Evolutionary conservation across 805 yeast genomes (phyloP), one percentile per base, ranked within the genome.

Genomic region (Isabelozyma gotoi): DNA sequence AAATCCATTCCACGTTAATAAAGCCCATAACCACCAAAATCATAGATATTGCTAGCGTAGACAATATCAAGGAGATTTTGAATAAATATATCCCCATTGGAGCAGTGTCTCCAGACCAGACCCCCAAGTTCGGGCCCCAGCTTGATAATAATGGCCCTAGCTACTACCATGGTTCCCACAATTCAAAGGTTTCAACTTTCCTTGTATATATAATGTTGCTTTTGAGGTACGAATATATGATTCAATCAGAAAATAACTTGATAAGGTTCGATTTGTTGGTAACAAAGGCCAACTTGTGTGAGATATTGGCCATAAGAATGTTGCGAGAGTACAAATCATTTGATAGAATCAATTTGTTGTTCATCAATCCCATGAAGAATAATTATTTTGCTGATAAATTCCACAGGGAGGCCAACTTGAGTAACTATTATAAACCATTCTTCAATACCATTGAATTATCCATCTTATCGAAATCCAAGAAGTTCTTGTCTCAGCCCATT

Each of bases 281-380:
- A 11, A 76, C 83, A 3, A 70, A 80, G 41, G 73, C 82, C 27
- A 69, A 62, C 43, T 63, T 77, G 3, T 79, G 84, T 51, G 84
- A 79, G 55, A 51, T 76, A n/a, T 59, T 78, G 29, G 80, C 82
- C 2, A 64, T 76, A 16, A 62, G 79, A 46, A 65, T 79, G 56
- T 60, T 78, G 21, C 60, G 75, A 36, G 81, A 76, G 43, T 75
- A 70, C 47, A 65, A 64, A 35, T 63, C 71, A 2, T 61, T 57
- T 24, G 73, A 68, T 42, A 55, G 80, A 35, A 73, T 78, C 33
- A 69, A 74, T 48, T 60, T 74, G 20, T 55, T 79, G 14, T 76
- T 78, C 53, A 51, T 62, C 7, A 71, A 70, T 39, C 82, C 84
- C 0, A 56, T 78, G 53, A 65, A 67, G 2, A 64, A 64, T 18